Evolutionary conservation across 2,329 filamentous ascomycete species (phyloP), one percentile per base, ranked within the genome.

Genomic region (Capronia epimyces): DNA sequence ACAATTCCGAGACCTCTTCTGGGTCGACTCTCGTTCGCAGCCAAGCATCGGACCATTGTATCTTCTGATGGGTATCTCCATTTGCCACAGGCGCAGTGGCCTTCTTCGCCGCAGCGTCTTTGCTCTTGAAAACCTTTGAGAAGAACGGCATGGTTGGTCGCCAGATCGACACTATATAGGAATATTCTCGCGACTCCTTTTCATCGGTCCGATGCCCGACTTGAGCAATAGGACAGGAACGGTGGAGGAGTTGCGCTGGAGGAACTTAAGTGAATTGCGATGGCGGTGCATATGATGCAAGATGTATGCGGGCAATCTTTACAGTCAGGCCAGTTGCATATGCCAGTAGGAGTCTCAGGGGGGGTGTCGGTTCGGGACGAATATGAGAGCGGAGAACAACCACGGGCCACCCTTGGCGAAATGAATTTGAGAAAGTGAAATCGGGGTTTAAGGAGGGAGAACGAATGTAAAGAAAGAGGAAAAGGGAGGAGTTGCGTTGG

Each of bases 21-120:
- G 90, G 86, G 46, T 88, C 84, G 59, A 98, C 84, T 41, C 83
- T 81, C 48, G 79, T 87, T 64, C 91, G 85, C 56, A 82, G 78
- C 81, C 89, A 98, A 58, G 89, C 86, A 67, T 96, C 87, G 55
- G 88, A 86, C 86, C 89, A 96, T 69, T 79, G 80, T 49, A 86
- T 87, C 71, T 89, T 89, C 55, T 76, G 70, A 31, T 83, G 80
- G 21, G 75, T 71, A 53, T 79, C 69, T 43, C 74, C 66, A 13
- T 73, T 67, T 47, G 76, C 69, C 57, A 78, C 71, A 56, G 75
- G 69, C 55, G 76, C 73, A 49, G 74, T 70, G 58, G 76, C 62
- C 62, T 71, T 79, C 72, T 89, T 90, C 71, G 77, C 77, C 51
- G 72, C 67, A 60, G 74, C 71, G 72, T 93, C 87, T 72, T 84